These are phyloP conservation scores for Alternaria solani DNA, from an alignment of 2,329 filamentous ascomycete genomes.

Conservation along the genomic window DNA sequence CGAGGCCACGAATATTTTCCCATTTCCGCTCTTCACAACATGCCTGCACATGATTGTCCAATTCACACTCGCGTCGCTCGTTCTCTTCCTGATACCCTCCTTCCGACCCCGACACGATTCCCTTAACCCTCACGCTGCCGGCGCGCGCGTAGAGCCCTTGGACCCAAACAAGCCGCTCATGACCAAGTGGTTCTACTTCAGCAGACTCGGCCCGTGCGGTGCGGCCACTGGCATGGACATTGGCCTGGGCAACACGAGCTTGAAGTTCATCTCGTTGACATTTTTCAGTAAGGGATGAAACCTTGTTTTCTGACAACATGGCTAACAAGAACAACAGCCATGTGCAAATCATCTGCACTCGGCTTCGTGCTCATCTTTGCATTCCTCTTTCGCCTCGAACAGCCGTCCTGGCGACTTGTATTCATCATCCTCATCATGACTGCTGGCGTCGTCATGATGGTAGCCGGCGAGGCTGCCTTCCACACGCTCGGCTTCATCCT, in stretches of 20 bases:
- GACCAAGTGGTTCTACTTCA: constrained; percentile 90
- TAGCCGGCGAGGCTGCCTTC: constrained; percentile 92
- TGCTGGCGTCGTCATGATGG: constrained; percentile 94
- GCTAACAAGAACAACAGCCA: constrained; percentile 60
- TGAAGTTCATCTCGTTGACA: constrained; percentile 95
- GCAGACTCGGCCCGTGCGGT: constrained; percentile 89
- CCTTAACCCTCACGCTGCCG: constrained; percentile 43
- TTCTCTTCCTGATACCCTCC: constrained; percentile 83
- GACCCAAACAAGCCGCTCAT: constrained; percentile 69
- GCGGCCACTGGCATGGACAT: constrained; percentile 94
- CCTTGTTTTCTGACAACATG: neutral
- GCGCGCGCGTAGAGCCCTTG: constrained; percentile 39
- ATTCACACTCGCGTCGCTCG: constrained; percentile 77
- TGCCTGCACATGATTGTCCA: constrained; percentile 94
- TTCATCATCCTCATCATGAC: constrained; percentile 93
- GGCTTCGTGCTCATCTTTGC: constrained; percentile 96
- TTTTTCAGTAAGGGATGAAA: constrained; percentile 74
- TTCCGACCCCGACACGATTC: constrained; percentile 72
- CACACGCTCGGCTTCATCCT: constrained; percentile 85
- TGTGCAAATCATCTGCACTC: constrained; percentile 98
- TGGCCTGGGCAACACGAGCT: constrained; percentile 91
- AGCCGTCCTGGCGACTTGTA: constrained; percentile 83
- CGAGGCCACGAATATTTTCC: constrained; percentile 70
- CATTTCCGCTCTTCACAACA: constrained; percentile 94
- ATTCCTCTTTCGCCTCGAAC: constrained; percentile 90